Evolutionary conservation across 495 filamentous ascomycete genomes (phyloP).

Genomic region (Penicillium canescens): DNA sequence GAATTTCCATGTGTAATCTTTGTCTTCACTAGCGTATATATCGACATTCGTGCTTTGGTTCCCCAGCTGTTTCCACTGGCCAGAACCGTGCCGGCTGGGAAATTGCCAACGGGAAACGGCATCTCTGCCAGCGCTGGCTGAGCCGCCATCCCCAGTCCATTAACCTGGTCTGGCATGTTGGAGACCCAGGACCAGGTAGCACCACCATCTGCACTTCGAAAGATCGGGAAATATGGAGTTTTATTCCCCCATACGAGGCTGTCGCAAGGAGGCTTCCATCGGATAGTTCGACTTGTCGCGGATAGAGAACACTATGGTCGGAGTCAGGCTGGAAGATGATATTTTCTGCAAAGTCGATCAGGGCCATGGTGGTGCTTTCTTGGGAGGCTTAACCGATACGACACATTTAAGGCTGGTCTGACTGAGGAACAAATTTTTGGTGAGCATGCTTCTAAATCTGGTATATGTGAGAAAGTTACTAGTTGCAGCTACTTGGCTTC

Average conservation of each 20-base stretch:
- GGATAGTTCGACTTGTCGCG: slow-evolving; percentile 11
- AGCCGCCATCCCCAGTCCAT: slow-evolving; percentile 58
- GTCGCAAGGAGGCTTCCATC: slow-evolving; percentile 13
- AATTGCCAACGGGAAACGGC: slow-evolving; percentile 50
- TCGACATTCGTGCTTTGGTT: slow-evolving; percentile 65
- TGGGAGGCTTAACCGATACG: slow-evolving; percentile 7
- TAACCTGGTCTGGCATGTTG: slow-evolving; percentile 22
- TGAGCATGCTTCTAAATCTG: too few relatives aligned
- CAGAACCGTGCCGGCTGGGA: slow-evolving; percentile 54
- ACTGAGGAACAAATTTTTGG: too few relatives aligned
- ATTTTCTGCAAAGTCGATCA: slow-evolving; percentile 15
- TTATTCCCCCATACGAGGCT: slow-evolving; percentile 7
- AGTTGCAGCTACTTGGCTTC: too few relatives aligned
- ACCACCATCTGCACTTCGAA: slow-evolving; percentile 14
- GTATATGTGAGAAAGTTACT: too few relatives aligned
- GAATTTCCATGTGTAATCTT: slow-evolving; percentile 58
- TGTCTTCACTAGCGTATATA: slow-evolving; percentile 58
- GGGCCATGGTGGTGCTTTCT: slow-evolving; percentile 8
- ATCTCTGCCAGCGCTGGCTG: slow-evolving; percentile 62
- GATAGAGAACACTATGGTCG: slow-evolving; percentile 8
- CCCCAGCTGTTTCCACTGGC: slow-evolving; percentile 38
- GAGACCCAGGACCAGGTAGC: slow-evolving; percentile 16
- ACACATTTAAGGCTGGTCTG: slow-evolving; percentile 9
- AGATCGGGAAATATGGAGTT: slow-evolving; percentile 15
- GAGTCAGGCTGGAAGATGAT: slow-evolving; percentile 14